Evolutionary conservation across 495 filamentous ascomycete genomes (phyloP), one percentile per base, ranked within the genome.

Genomic region (Saxophila tyrrhenica): DNA sequence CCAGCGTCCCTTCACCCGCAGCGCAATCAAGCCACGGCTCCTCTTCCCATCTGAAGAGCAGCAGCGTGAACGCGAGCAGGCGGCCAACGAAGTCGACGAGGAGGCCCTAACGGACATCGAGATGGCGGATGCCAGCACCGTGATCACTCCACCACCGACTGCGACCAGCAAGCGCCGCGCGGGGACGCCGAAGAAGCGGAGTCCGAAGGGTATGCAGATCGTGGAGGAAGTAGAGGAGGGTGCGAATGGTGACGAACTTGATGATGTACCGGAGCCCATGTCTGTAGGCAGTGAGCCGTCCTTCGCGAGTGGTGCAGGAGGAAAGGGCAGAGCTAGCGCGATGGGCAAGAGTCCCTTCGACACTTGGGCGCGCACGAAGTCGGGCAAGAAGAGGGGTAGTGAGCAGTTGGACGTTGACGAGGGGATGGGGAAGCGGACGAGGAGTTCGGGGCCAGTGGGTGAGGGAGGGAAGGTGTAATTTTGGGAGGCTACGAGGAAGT

Each of bases 11-110:
- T 64, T 87, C 20, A 86, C 83, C 25, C 83, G 87, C 47, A 81
- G 83, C 0, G 77, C 82, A 1, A 77, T 94, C 69, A 87, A 88
- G 64, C 91, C 91, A 1, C 85, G 89, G 35, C 76, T 89, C 15
- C 80, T 98, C 10, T 98, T 95, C 72, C 82, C 87, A 15, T 68
- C 72, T 20, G 66, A 72, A 11, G 64, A 71, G 38, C 64, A 74
- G 54, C 65, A 48, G 16, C 60, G 51, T 0, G 59, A 64, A 16
- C 67, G 67, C 41, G 56, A 67, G 35, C 50, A 47, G 62, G 60
- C 25, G 61, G 65, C 64, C 35, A 65, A 66, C 19, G 62, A 67
- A 9, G 66, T 67, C 16, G 69, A 66, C 42, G 70, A 66, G 25
- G 73, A 78, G 55, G 77, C 77, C 48, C 70, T 68, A 20, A 72